These are phyloP conservation scores for Fusarium citri DNA, from an alignment of 2,329 filamentous ascomycete genomes.

Conservation along the genomic window DNA sequence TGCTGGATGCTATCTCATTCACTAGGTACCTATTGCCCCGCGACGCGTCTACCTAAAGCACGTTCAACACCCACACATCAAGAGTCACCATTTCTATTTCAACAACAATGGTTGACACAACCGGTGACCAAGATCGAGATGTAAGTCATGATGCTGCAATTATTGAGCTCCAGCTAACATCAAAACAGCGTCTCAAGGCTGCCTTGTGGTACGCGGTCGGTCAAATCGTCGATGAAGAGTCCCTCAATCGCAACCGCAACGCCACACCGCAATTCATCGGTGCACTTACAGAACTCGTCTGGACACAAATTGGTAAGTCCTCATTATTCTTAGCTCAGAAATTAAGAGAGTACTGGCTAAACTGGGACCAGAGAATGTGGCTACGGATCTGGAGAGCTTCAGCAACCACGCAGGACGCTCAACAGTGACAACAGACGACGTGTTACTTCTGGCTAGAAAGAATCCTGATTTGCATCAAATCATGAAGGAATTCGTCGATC, in stretches of 20 bases:
- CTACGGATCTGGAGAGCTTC: constrained; percentile 67
- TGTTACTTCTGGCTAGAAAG: constrained; percentile 84
- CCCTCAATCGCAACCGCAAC: constrained; percentile 71
- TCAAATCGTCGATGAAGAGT: constrained; percentile 89
- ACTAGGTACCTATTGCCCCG: constrained; percentile 31
- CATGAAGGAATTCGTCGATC: constrained; percentile 75
- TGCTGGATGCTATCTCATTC: neutral
- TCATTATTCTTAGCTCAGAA: neutral
- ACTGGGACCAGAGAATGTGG: constrained; percentile 62
- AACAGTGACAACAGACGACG: constrained; percentile 86
- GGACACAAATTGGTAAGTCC: constrained; percentile 81
- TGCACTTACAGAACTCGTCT: constrained; percentile 86
- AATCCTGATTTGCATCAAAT: constrained; percentile 87
- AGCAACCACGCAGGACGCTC: constrained; percentile 82
- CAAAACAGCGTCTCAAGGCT: constrained; percentile 78
- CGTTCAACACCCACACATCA: constrained; percentile 15
- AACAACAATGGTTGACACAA: constrained; percentile 50
- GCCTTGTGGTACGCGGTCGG: constrained; percentile 87
- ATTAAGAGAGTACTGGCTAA: neutral
- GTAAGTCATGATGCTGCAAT: constrained; percentile 32
- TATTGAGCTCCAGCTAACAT: neutral
- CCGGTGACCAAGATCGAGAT: constrained; percentile 52
- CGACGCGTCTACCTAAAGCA: constrained; percentile 33
- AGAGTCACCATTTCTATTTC: neutral
- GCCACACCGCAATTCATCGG: constrained; percentile 93